Percentiles rank a stretch among this genome's conserved stretches.
phyloP scores from a whole-genome alignment of 2,329 filamentous ascomycete genomes.

The Rachicladosporium sp. region DNA sequence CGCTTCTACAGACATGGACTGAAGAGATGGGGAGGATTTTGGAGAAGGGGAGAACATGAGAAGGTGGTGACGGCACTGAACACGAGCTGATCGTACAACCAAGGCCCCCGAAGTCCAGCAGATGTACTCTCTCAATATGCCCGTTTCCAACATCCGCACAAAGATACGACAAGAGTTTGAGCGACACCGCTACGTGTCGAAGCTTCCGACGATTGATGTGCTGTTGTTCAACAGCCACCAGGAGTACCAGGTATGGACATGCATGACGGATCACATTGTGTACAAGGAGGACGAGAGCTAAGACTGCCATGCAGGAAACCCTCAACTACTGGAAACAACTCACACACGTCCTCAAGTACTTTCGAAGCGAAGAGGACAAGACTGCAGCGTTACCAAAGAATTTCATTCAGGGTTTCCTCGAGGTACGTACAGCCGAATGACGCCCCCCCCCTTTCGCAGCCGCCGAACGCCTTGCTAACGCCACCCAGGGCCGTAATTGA shows the following conservation, averaged over 20 bases:
- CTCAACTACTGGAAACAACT: constrained; percentile 99
- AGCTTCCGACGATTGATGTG: constrained; percentile 78
- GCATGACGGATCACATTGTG: too few species aligned
- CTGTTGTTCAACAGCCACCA: constrained; percentile 81
- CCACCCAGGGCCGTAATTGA: constrained; percentile 16
- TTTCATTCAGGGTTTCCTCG: constrained; percentile 90
- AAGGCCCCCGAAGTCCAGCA: constrained; percentile 93
- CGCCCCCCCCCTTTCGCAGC: background rate
- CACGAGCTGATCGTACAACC: background rate
- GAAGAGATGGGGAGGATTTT: constrained; percentile 2
- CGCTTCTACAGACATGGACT: background rate
- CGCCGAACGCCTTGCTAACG: constrained; percentile 5
- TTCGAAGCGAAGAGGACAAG: constrained; percentile 74
- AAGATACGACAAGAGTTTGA: constrained; percentile 97
- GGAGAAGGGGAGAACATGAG: too few species aligned
- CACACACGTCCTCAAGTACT: constrained; percentile 92
- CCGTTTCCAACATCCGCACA: constrained; percentile 75
- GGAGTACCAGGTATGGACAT: constrained; percentile 87
- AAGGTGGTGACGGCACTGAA: too few species aligned
- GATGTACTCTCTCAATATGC: constrained; percentile 90
- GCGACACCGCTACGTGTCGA: constrained; percentile 82
- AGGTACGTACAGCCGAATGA: constrained; percentile 49
- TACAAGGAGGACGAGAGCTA: too few species aligned
- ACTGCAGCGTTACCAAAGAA: constrained; percentile 65
- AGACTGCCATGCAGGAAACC: constrained; percentile 55